Base-by-base conservation (phyloP, 179 eudicot species). In the Beta lomatogona region DNA sequence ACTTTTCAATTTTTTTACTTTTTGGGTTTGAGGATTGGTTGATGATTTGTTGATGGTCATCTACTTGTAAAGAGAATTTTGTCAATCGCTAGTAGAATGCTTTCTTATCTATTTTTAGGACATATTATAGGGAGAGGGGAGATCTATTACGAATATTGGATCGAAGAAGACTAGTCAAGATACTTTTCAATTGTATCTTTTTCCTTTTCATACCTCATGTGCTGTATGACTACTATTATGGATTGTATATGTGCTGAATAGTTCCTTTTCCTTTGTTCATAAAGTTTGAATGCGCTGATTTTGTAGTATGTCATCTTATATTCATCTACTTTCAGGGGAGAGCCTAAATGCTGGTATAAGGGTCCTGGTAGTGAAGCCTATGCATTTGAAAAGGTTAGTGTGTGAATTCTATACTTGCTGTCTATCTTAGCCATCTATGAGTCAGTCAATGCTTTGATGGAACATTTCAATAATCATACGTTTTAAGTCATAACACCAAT, bases 261-360 rank as follows among this genome's bases (percentile, higher is more conserved):
- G n/a, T 59, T 63, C 12, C 12, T 53, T 73, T 22, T 4, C 36
- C 58, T 73, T 63, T 21, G 4, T 65, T 58, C 28, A 48, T 75
- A 53, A 21, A 73, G 45, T 44, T 61, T 12, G 5, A 25, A 31
- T 48, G 44, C 15, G 19, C 14, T n/a, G 21, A 78, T 45, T 48
- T 53, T 77, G 28, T 58, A 16, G 61, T 18, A 19, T 68, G 10
- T 75, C 54, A 50, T 71, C 45, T 64, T 75, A n/a, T 19, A 9
- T 41, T 28, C 15, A 57, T 57, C 55, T 91, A 61, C 6, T 83
- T 91, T 86, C 93, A 96, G 99, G 99, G 99, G 99, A 80, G 99
- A 94, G 87, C 99, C 99, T 80, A 96, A 96, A 84, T 94, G 92
- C 85, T 96, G 99, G 99, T 96, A 96, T 85, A 96, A 98, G 82